A percentile compares a stretch with the other conserved stretches of the same genome.
Conservation (phyloP, 257 asterid species). For the Plectranthus barbatus region DNA sequence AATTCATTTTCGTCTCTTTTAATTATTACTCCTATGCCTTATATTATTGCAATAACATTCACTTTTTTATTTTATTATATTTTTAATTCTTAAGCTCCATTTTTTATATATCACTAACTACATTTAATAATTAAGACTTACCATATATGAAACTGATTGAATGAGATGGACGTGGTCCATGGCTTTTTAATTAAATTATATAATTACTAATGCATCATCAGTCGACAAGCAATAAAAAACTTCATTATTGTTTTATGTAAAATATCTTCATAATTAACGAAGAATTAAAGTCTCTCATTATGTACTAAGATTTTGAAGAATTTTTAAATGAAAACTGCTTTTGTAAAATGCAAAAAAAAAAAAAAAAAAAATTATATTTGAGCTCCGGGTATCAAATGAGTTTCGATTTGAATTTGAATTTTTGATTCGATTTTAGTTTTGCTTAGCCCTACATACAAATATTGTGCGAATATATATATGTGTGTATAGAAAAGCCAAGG, state of each 20-base stretch:
- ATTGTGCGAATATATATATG: background rate
- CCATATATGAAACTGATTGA: background rate
- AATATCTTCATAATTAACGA: background rate
- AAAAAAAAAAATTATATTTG: too few species aligned
- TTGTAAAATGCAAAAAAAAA: too few species aligned
- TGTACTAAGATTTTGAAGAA: background rate
- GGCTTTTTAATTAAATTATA: background rate
- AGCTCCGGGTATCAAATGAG: too few species aligned
- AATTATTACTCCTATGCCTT: conserved; percentile 24
- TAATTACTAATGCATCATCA: background rate
- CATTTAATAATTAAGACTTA: too few species aligned
- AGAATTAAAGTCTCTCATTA: too few species aligned
- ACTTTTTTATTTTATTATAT: background rate
- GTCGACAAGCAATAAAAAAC: background rate
- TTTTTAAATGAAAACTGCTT: too few species aligned
- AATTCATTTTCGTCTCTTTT: conserved; percentile 27
- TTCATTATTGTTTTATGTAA: background rate
- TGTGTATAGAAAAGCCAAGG: background rate
- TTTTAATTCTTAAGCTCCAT: too few species aligned
- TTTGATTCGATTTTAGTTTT: too few species aligned
- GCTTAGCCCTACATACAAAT: too few species aligned
- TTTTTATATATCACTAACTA: background rate
- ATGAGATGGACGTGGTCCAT: background rate
- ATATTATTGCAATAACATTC: conserved; percentile 19
- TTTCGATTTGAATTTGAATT: too few species aligned